These are phyloP conservation scores for Kodamaea jinghongensis DNA, from an alignment of 805 yeast species.

Conservation along the genomic window DNA sequence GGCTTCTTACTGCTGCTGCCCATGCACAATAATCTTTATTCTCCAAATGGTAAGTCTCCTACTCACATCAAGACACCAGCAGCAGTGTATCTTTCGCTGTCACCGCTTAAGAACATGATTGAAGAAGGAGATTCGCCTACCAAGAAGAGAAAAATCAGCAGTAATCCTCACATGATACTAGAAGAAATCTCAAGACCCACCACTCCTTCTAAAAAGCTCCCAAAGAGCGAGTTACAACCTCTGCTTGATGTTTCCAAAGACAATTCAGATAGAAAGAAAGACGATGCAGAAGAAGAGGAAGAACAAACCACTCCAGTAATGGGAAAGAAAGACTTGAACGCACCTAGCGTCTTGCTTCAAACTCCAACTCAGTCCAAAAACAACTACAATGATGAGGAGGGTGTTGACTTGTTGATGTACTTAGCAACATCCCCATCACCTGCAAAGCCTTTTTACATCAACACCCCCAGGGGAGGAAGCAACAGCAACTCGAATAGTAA, in stretches of 20 bases:
- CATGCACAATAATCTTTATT: slow-evolving; percentile 31
- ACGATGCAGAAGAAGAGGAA: slow-evolving; percentile 1
- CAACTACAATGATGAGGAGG: slow-evolving; percentile 50
- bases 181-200: slow-evolving; percentile 27
- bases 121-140: slow-evolving; percentile 32
- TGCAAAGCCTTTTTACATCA: slow-evolving; percentile 37
- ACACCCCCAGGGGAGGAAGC: slow-evolving; percentile 27
- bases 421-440: slow-evolving; percentile 83
- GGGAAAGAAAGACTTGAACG: slow-evolving; percentile 12
- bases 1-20: slow-evolving; percentile 22
- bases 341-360: slow-evolving; percentile 14
- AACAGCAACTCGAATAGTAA: too few species aligned
- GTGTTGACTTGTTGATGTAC: slow-evolving; percentile 78
- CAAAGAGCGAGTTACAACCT: slow-evolving; percentile 13
- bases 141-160: slow-evolving; percentile 18
- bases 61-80: slow-evolving; percentile 37
- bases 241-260: slow-evolving; percentile 12
- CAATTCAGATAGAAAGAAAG: background rate
- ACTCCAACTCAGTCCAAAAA: slow-evolving; percentile 37
- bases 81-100: slow-evolving; percentile 32
- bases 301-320: slow-evolving; percentile 15
- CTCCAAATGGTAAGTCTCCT: slow-evolving; percentile 40
- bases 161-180: slow-evolving; percentile 25
- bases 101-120: slow-evolving; percentile 30
- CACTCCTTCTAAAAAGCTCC: slow-evolving; percentile 23